Evolutionary conservation across 345 rosid species (phyloP).

Genomic region (Aquilaria malaccensis): DNA sequence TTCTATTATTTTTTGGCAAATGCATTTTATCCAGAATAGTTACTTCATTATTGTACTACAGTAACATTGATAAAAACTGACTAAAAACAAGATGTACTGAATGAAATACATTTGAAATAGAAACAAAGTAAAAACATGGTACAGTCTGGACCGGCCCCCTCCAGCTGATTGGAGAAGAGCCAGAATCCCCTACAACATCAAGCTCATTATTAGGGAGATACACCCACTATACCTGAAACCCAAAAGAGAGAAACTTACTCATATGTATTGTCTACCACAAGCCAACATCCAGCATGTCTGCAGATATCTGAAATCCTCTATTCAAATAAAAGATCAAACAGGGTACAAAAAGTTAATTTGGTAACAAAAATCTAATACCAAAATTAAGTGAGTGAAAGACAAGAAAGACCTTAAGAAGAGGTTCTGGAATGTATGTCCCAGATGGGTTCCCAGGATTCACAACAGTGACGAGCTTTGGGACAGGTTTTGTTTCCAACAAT

Average conservation of each 20-base stretch:
- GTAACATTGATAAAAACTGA: not conserved
- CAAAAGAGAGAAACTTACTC: conserved; percentile 51
- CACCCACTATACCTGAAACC: too few relatives aligned
- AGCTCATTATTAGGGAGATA: too few relatives aligned
- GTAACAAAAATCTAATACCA: not conserved
- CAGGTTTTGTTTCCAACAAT: conserved; percentile 56
- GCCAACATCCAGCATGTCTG: conserved; percentile 85
- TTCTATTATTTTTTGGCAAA: too few relatives aligned
- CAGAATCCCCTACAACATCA: too few relatives aligned
- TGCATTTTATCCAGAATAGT: too few relatives aligned
- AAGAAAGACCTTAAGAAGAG: conserved; percentile 64
- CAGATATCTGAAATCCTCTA: conserved; percentile 88
- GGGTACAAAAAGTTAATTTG: conserved; percentile 1
- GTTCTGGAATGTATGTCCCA: conserved; percentile 84
- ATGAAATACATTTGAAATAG: not conserved
- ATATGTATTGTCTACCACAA: conserved; percentile 91
- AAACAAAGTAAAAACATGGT: conserved; percentile 4
- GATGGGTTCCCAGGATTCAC: conserved; percentile 97
- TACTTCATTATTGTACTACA: too few relatives aligned
- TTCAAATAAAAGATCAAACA: conserved; percentile 18
- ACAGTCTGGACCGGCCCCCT: too few relatives aligned
- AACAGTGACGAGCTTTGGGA: conserved; percentile 86
- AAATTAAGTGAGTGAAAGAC: not conserved
- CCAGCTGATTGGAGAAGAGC: too few relatives aligned
- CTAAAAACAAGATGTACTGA: not conserved